Evolutionary conservation across 441 rosid species (phyloP), one percentile per base, ranked within the genome.

Genomic region (Eutrema salsugineum): DNA sequence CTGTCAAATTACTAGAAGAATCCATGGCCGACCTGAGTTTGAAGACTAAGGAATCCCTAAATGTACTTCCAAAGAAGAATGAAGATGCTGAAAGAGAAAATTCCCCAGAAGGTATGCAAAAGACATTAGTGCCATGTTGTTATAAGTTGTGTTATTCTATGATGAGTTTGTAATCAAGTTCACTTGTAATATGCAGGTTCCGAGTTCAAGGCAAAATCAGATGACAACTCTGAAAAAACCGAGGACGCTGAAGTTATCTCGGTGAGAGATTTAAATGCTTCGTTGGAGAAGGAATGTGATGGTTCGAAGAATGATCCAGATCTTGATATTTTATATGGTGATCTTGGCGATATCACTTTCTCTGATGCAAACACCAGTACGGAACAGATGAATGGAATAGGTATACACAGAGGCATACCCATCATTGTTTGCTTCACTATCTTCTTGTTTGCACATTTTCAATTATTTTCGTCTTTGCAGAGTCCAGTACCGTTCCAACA

Each of bases 1-100:
- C 98, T 1, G 84, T 80, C 49, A 87, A 87, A 70, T 47, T 95
- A 78, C 51, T 95, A 62, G 95, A 83, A 81, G 87, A 85, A 76
- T 70, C 62, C 57, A 75, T 89, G 88, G 83, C 63, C 60, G 82
- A 76, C n/a, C 51, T 93, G 75, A 79, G 83, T 77, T 77, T 95
- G 80, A 85, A 80, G 43, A 84, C 81, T 47, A 74, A 64, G 55
- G 82, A 28, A 71, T 64, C 40, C 44, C 19, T 70, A 36, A 78
- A 71, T 36, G 65, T 36, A 17, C 36, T 70, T 46, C 36, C 56
- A 33, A 75, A 75, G 48, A 76, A 70, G 63, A 51, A 50, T 0
- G 55, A 56, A 39, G 71, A 64, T 49, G 44, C 43, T 46, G 67
- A 66, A 40, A 66, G n/a, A 3, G 66, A 48, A 51, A 46, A 40